phyloP scores from a whole-genome alignment of 2,329 filamentous ascomycete species.

The Chaetomiaceae sp. region DNA sequence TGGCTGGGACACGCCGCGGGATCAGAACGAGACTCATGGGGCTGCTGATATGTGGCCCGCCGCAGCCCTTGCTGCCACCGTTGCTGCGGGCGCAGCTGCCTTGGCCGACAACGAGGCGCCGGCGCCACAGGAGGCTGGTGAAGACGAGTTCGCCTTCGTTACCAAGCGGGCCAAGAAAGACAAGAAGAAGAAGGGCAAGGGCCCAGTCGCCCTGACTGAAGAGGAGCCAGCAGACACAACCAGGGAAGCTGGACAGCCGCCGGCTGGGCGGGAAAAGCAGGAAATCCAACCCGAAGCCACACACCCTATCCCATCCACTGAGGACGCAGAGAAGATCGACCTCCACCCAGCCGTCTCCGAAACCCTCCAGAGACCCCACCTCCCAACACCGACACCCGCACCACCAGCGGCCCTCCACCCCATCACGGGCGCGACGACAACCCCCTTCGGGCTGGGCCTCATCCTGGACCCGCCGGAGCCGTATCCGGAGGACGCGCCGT shows the following conservation, averaged over 20 bases:
- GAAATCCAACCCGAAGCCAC: not conserved
- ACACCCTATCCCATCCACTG: not conserved
- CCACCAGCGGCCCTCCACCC: no score
- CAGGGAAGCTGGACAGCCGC: not conserved
- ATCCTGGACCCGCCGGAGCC: conserved; percentile 27
- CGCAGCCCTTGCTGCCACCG: not conserved
- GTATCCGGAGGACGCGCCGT: conserved; percentile 27
- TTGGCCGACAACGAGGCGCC: not conserved
- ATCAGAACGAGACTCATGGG: conserved; percentile 6
- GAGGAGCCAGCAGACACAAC: conserved; percentile 3
- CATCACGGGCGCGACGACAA: conserved; percentile 7
- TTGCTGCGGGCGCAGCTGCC: not conserved
- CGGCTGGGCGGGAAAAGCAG: not conserved
- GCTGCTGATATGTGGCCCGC: conserved; percentile 1
- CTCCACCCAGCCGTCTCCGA: conserved; percentile 23
- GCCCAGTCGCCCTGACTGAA: conserved; percentile 1
- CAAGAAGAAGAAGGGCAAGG: conserved; percentile 26
- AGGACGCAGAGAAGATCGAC: conserved; percentile 17
- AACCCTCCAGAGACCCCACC: conserved; percentile 11
- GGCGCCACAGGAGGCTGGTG: conserved; percentile 3
- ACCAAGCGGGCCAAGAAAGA: conserved; percentile 31
- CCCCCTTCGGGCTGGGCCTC: conserved; percentile 25
- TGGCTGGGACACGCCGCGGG: conserved; percentile 1
- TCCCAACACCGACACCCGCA: conserved; percentile 1
- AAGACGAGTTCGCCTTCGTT: conserved; percentile 20